Evolutionary conservation across 148 eudicot genomes (phyloP).

Genomic region (Nepenthes gracilis): DNA sequence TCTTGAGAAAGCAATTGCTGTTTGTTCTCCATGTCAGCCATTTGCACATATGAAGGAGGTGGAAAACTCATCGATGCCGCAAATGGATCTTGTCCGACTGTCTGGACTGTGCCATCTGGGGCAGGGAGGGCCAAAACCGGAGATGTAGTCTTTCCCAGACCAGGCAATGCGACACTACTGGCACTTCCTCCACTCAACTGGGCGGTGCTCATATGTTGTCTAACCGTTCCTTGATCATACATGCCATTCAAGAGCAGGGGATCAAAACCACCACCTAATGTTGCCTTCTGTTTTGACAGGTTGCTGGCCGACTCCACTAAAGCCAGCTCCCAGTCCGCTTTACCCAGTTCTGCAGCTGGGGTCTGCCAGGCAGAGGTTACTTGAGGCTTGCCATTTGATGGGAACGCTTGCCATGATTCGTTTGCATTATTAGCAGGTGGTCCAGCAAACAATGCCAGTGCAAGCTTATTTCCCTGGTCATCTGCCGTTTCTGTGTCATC

Average conservation of each 20-base stretch:
- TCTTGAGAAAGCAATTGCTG: constrained; percentile 74
- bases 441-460: constrained; percentile 30
- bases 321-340: constrained; percentile 88
- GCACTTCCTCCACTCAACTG: constrained; percentile 71
- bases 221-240: constrained; percentile 66
- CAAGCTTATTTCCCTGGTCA: constrained; percentile 23
- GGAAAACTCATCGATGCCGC: constrained; percentile 61
- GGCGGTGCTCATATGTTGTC: constrained; percentile 45
- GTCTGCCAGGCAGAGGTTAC: constrained; percentile 83
- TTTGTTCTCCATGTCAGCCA: constrained; percentile 89
- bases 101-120: constrained; percentile 55
- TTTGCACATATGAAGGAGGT: constrained; percentile 79
- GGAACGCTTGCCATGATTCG: constrained; percentile 53
- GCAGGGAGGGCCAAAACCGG: constrained; percentile 77
- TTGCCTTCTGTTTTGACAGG: constrained; percentile 45
- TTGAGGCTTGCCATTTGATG: constrained; percentile 34
- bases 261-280: constrained; percentile 61
- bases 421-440: constrained; percentile 1
- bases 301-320: constrained; percentile 68
- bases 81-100: constrained; percentile 64
- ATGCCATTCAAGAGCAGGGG: constrained; percentile 54
- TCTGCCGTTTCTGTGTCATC: constrained; percentile 22
- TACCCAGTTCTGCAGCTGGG: constrained; percentile 67
- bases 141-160: constrained; percentile 27
- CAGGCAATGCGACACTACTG: constrained; percentile 70